phyloP scores from a whole-genome alignment of 2,329 filamentous ascomycete species.

The Coniella vitis region DNA sequence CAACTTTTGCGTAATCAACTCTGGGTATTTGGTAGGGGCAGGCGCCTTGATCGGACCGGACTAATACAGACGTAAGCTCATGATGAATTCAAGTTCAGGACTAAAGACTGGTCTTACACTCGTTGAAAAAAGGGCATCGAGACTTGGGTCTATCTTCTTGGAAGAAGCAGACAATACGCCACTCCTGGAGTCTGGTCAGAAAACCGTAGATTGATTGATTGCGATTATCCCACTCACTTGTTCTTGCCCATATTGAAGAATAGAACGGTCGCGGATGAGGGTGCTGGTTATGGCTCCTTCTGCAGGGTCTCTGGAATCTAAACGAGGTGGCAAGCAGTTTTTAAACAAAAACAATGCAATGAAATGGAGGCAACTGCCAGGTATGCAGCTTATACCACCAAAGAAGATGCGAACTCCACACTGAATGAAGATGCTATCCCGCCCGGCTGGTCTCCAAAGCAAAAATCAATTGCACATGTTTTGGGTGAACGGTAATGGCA shows the following conservation, averaged over 20 bases:
- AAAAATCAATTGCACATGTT: background rate
- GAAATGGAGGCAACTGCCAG: too few relatives aligned
- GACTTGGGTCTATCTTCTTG: conserved; percentile 58
- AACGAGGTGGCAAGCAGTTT: too few relatives aligned
- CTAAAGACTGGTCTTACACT: conserved; percentile 51
- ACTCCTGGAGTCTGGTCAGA: conserved; percentile 26
- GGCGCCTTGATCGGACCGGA: conserved; percentile 44
- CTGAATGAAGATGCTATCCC: background rate
- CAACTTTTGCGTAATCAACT: conserved; percentile 26
- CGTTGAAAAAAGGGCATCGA: conserved; percentile 63
- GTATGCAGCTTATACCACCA: background rate
- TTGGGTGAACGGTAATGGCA: background rate
- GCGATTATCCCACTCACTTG: conserved; percentile 5
- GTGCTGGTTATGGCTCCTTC: background rate
- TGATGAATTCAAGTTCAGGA: background rate
- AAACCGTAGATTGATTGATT: background rate
- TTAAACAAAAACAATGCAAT: too few relatives aligned
- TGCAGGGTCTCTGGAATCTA: background rate
- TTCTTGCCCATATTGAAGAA: conserved; percentile 9
- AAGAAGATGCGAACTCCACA: background rate
- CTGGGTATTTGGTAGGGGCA: conserved; percentile 37
- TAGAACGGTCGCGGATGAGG: background rate
- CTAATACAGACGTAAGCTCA: conserved; percentile 25
- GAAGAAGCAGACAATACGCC: conserved; percentile 35
- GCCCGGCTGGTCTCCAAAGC: background rate